Conservation (phyloP, 2,329 filamentous ascomycete species). For the Stagonosporopsis vannaccii region DNA sequence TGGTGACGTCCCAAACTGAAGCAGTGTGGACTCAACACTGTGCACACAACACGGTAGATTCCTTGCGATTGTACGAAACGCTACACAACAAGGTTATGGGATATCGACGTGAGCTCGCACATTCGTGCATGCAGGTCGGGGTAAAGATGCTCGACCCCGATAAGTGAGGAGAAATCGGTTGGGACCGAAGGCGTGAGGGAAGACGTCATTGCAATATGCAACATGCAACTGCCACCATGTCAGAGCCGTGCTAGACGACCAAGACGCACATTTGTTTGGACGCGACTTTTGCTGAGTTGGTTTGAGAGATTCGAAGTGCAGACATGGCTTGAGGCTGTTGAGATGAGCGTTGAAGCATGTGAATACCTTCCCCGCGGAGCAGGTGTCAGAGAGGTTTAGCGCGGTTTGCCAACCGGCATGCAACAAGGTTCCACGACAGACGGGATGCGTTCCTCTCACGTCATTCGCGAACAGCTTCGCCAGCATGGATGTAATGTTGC, state of each 20-base stretch:
- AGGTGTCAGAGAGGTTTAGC: neutral
- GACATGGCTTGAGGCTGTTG: neutral
- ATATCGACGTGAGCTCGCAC: neutral
- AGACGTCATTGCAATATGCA: constrained; percentile 3
- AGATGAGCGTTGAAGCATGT: constrained; percentile 10
- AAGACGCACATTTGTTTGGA: neutral
- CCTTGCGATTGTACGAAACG: neutral
- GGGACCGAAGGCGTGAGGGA: constrained; percentile 1
- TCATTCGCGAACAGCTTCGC: constrained; percentile 16
- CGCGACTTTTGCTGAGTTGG: neutral
- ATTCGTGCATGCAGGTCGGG: neutral
- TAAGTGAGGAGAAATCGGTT: constrained; percentile 5
- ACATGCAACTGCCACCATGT: constrained; percentile 3
- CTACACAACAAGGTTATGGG: neutral
- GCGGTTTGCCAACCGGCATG: neutral
- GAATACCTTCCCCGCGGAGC: constrained; percentile 9
- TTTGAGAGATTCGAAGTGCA: neutral
- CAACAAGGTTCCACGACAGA: constrained; percentile 16
- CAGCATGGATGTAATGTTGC: constrained; percentile 14
- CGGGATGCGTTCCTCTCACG: constrained; percentile 18
- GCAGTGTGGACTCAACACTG: neutral
- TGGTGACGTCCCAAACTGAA: neutral
- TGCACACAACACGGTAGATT: neutral
- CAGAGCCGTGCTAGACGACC: neutral
- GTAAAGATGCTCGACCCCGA: neutral